Evolutionary conservation across 2,329 filamentous ascomycete genomes (phyloP), one percentile per base, ranked within the genome.

Genomic region (Aspergillus hiratsukae): DNA sequence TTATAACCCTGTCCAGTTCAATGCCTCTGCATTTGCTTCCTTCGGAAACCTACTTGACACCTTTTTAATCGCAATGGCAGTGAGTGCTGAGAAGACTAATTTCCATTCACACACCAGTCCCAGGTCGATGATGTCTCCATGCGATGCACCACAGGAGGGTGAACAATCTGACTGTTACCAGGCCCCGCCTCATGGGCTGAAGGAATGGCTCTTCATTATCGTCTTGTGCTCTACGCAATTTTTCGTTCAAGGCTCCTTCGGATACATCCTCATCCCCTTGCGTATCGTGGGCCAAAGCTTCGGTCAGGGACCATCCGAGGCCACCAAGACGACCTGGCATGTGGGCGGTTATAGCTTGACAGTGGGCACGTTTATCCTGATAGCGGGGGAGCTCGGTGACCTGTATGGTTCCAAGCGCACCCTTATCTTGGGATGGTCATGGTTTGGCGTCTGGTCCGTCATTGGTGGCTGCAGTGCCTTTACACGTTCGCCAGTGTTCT

Each of bases 401-500:
- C 59, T 72, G 23, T 75, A 71, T 52, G 73, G 73, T 7, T 70
- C 75, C 57, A 70, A 70, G 25, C 59, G 63, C 9, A 67, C 75
- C 53, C 69, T 73, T 43, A 57, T 75, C 17, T 59, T 72, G 19
- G 73, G 73, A 5, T 73, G 66, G 49, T 23, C 61, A 35, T 76
- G 73, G 73, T 68, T 73, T 48, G 64, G 66, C 0, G 7, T 74
- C 23, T 75, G 70, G 71, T 73, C 72, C 4, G 57, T 74, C 19
- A 60, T 75, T 19, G 71, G 70, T 2, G 73, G 73, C 0, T 49
- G 75, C 8, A 67, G 64, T 27, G 70, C 74, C 21, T 74, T 71
- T 50, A 67, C 65, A 3, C 68, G 82, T n/a, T 5, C 74, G 76
- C n/a, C 41, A 6, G 70, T 75, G 1, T 69, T 82, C 11, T 83